Base-by-base conservation (phyloP, 1,139 yeast species). In the Ogataea hybrid region DNA sequence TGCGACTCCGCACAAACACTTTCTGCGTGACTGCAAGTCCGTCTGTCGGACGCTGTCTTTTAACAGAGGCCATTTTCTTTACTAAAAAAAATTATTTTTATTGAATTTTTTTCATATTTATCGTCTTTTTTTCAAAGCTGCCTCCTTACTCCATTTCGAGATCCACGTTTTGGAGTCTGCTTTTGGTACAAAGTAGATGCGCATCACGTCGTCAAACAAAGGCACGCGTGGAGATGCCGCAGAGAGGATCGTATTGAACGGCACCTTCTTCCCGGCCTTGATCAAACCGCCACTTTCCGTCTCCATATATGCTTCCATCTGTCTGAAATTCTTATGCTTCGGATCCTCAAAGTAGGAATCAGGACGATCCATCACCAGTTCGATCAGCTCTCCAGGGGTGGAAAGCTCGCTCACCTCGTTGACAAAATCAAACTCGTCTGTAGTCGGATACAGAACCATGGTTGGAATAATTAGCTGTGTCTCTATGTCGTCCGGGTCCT, bases 1-100 rank as follows among this genome's bases (percentile, higher is more conserved):
- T 81, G 56, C 92, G 75, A 3, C 97, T 86, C 53, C 96, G 72
- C 40, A 92, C 96, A 67, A 86, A 92, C 15, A 92, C 96, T 63
- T 90, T 92, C 50, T 89, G 92, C 0, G 96, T 82, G 21, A 84
- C 94, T 6, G 83, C 70, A 18, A 84, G 69, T 1, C 90, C 90
- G 1, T 54, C 40, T 1, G 77, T 64, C 21, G 77, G 59, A 51
- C 79, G 62, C 53, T 76, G 77, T 45, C 75, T 67, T 15, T 62
- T 39, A n/a, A 39, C 34, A 12, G 37, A 21, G 25, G 42, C 37
- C 37, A 34, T 33, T 8, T 27, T 32, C 6, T 18, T 6, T 6
- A 6, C 3, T 6, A 18, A 28, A 17, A 28, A 32, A 20, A 27
- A 18, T 21, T 21, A 11, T 21, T 21, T n/a, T 33, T 28, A 32